phyloP scores from a whole-genome alignment of 306 rosid genomes.

The Medicago lupulina region DNA sequence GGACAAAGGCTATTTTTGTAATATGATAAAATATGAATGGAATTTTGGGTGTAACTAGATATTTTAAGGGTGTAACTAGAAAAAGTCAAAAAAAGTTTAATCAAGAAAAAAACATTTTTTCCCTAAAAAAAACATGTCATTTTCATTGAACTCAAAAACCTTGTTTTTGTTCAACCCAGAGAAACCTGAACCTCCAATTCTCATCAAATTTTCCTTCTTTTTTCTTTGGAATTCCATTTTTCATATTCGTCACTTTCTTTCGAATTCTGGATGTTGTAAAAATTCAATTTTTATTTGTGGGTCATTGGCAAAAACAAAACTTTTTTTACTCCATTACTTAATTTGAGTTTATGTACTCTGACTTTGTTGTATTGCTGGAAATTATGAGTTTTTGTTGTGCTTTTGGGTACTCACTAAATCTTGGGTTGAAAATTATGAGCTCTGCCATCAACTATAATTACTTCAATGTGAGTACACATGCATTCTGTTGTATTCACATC shows the following conservation, averaged over 20 bases:
- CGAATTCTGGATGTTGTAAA: conserved; percentile 29
- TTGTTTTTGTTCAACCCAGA: conserved; percentile 12
- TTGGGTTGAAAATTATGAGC: conserved; percentile 29
- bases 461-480: not conserved
- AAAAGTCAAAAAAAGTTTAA: too few relatives aligned
- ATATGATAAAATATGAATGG: too few relatives aligned
- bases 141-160: conserved; percentile 31
- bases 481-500: not conserved
- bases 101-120: too few relatives aligned
- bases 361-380: conserved; percentile 24
- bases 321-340: conserved; percentile 7
- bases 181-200: conserved; percentile 17
- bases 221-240: conserved; percentile 27
- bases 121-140: too few relatives aligned
- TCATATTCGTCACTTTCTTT: conserved; percentile 40
- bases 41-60: too few relatives aligned
- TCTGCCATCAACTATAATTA: too few relatives aligned
- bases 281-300: conserved; percentile 36
- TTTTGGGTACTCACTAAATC: conserved; percentile 31
- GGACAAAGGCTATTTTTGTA: too few relatives aligned
- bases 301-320: not conserved
- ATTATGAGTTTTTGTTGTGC: conserved; percentile 29
- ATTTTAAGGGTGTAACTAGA: too few relatives aligned
- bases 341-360: conserved; percentile 21
- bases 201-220: conserved; percentile 14